Percentiles rank a stretch among this genome's conserved stretches.
These are phyloP conservation scores for Arabidopsis arenosa DNA, from an alignment of 345 rosid genomes.

Conservation along the genomic window DNA sequence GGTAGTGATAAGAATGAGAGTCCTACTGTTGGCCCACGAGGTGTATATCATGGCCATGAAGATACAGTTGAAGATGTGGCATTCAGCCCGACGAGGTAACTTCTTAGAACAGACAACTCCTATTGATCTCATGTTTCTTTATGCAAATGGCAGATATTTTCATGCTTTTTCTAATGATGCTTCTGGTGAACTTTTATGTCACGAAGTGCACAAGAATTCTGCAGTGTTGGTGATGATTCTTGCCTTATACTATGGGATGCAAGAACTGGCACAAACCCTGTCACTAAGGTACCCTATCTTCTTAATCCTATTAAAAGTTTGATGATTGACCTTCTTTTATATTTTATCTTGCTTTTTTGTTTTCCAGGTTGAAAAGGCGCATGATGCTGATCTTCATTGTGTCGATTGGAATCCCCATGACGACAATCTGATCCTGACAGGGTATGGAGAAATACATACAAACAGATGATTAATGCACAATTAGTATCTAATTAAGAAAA, in stretches of 20 bases:
- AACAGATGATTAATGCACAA: not conserved
- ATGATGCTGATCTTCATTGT: conserved; percentile 95
- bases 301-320: conserved; percentile 54
- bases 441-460: conserved; percentile 54
- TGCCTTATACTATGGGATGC: conserved; percentile 99
- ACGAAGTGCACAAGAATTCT: conserved; percentile 92
- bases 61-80: conserved; percentile 99
- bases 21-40: conserved; percentile 93
- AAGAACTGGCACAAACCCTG: conserved; percentile 82
- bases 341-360: conserved; percentile 8
- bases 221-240: conserved; percentile 99
- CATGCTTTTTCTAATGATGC: conserved; percentile 43
- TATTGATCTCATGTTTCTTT: conserved; percentile 43
- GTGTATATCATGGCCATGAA: conserved; percentile 86
- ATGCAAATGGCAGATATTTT: conserved; percentile 48
- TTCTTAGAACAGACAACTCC: conserved; percentile 18
- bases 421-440: conserved; percentile 84
- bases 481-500: conserved; percentile 5
- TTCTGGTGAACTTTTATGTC: conserved; percentile 44
- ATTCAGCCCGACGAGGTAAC: conserved; percentile 94
- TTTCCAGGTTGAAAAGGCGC: conserved; percentile 91
- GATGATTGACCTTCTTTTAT: conserved; percentile 52
- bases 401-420: conserved; percentile 98
- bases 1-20: conserved; percentile 73
- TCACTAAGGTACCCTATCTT: conserved; percentile 61